These are phyloP conservation scores for Colletotrichum spinosum DNA, from an alignment of 2,329 filamentous ascomycete genomes.

Conservation along the genomic window DNA sequence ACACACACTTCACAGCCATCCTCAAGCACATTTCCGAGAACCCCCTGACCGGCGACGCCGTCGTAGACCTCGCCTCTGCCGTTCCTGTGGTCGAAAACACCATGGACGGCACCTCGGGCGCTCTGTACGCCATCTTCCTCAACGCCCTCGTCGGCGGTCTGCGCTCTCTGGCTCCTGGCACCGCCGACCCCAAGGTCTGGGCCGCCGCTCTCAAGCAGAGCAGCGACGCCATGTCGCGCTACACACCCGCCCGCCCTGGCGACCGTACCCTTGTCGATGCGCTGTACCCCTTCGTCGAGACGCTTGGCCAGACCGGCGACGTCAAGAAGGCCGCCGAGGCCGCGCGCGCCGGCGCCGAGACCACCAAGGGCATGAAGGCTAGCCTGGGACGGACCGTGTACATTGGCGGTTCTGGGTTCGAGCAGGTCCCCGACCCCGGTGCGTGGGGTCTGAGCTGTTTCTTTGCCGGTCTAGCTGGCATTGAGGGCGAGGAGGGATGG, in stretches of 20 bases:
- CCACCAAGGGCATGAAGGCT: conserved; percentile 92
- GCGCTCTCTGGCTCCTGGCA: conserved; percentile 53
- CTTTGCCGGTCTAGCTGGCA: conserved; percentile 78
- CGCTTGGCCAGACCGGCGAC: conserved; percentile 72
- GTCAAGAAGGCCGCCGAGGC: conserved; percentile 80
- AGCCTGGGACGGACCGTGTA: conserved; percentile 88
- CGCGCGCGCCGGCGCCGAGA: conserved; percentile 79
- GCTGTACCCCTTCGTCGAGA: conserved; percentile 86
- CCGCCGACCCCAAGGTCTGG: conserved; percentile 59
- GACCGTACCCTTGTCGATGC: conserved; percentile 94
- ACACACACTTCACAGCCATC: conserved; percentile 55
- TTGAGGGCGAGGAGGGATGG: conserved; percentile 56
- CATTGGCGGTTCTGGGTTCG: conserved; percentile 69
- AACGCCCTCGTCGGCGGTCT: conserved; percentile 81
- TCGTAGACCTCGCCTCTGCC: conserved; percentile 64
- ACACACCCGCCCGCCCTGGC: conserved; percentile 90
- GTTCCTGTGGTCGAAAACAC: conserved; percentile 65
- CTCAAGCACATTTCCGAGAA: conserved; percentile 60
- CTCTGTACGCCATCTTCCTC: conserved; percentile 83
- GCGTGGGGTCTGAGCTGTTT: conserved; percentile 81
- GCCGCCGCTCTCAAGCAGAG: conserved; percentile 77
- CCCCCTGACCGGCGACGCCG: conserved; percentile 62
- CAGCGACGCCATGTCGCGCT: conserved; percentile 77
- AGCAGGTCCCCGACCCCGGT: conserved; percentile 72
- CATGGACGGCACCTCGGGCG: conserved; percentile 73